Conservation (phyloP, 2,329 filamentous ascomycete species). For the Trichoderma sp. region DNA sequence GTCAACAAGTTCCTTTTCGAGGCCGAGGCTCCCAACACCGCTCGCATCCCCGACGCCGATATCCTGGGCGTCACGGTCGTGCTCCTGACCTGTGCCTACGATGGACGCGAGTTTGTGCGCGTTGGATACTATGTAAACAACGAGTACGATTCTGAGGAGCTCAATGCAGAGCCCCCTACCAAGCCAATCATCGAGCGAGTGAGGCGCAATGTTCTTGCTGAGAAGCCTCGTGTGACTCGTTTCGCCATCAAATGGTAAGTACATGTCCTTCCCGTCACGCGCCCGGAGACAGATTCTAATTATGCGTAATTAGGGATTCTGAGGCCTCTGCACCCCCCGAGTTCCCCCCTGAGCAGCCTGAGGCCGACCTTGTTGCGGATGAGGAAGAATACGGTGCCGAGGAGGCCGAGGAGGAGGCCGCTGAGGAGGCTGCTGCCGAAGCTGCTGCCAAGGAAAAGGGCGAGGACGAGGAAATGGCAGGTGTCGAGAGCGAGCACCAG, state of each 20-base stretch:
- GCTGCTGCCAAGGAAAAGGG: conserved; percentile 47
- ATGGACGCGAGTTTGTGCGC: conserved; percentile 92
- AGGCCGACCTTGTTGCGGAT: conserved; percentile 82
- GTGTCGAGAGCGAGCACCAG: conserved; percentile 51
- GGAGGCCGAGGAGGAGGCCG: conserved; percentile 69
- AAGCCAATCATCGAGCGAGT: conserved; percentile 94
- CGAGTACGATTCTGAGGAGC: conserved; percentile 90
- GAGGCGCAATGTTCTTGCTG: conserved; percentile 84
- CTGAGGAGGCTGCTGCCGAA: conserved; percentile 59
- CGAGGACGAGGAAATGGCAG: conserved; percentile 74
- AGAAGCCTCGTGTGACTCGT: conserved; percentile 95
- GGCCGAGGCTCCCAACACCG: conserved; percentile 86
- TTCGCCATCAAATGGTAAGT: conserved; percentile 95
- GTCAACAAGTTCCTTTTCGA: conserved; percentile 99
- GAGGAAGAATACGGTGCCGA: conserved; percentile 90
- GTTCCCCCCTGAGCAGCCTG: conserved; percentile 95
- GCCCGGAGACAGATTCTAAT: conserved; percentile 1
- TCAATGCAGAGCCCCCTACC: conserved; percentile 82
- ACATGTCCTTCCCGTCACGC: neutral
- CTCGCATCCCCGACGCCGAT: conserved; percentile 88
- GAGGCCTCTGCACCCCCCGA: conserved; percentile 94
- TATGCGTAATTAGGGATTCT: conserved; percentile 69
- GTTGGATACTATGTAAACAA: conserved; percentile 99
- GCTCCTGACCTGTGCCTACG: conserved; percentile 92
- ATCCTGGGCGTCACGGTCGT: conserved; percentile 97